Conservation (phyloP, 345 rosid species). For the Passiflora organensis region DNA sequence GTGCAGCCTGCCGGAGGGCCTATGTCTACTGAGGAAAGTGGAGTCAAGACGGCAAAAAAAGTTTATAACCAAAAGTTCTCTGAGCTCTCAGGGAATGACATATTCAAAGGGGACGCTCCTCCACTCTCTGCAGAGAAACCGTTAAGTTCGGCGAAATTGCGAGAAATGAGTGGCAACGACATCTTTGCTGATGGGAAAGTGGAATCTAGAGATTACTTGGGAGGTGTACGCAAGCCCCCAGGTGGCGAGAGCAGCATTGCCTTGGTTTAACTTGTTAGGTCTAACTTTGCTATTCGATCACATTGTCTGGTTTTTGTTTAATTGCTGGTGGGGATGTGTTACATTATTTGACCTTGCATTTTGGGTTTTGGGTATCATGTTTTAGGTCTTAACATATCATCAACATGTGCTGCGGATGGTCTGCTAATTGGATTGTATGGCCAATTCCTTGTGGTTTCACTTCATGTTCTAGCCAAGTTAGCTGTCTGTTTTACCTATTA, state of each 20-base stretch:
- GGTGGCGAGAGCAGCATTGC: constrained; percentile 97
- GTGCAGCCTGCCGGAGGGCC: constrained; percentile 47
- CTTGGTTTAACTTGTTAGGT: constrained; percentile 50
- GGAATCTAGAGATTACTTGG: constrained; percentile 79
- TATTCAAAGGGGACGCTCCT: constrained; percentile 70
- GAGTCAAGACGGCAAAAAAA: constrained; percentile 80
- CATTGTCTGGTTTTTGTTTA: constrained; percentile 28
- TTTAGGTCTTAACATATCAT: constrained; percentile 37
- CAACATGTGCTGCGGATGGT: constrained; percentile 24
- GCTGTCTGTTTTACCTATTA: constrained; percentile 7
- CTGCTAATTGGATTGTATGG: constrained; percentile 39
- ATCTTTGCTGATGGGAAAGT: constrained; percentile 90
- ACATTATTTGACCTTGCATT: constrained; percentile 36
- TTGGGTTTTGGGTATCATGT: constrained; percentile 36
- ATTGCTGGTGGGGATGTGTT: constrained; percentile 31
- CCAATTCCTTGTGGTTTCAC: constrained; percentile 30
- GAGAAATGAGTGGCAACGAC: constrained; percentile 77
- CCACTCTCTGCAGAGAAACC: constrained; percentile 56
- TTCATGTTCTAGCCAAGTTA: constrained; percentile 13
- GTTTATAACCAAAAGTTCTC: constrained; percentile 63
- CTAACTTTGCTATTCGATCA: constrained; percentile 32
- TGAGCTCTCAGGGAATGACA: constrained; percentile 78
- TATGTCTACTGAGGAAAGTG: constrained; percentile 33
- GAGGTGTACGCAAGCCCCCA: constrained; percentile 97
- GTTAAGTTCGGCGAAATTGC: constrained; percentile 62